phyloP scores from a whole-genome alignment of 352 stramenopile genomes.

The Plasmopara halstedii region DNA sequence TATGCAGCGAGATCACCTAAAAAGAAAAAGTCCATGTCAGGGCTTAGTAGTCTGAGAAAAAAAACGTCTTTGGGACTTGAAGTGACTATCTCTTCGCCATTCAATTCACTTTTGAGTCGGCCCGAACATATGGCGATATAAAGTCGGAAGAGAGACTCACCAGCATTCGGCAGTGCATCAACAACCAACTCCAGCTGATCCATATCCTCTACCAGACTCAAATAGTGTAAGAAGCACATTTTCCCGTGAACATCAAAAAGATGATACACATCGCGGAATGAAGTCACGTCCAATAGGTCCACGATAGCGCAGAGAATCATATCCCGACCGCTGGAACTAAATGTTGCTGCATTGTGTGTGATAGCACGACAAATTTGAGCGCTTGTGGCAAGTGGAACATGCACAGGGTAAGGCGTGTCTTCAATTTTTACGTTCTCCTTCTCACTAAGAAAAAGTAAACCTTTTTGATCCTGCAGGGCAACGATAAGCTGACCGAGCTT shows the following conservation, averaged over 20 bases:
- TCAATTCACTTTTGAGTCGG: constrained; percentile 9
- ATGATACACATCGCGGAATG: constrained; percentile 60
- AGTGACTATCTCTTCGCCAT: not conserved
- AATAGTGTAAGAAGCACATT: constrained; percentile 50
- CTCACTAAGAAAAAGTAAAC: constrained; percentile 2
- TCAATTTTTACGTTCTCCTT: constrained; percentile 2
- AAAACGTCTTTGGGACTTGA: constrained; percentile 42
- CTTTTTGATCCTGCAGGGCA: constrained; percentile 19
- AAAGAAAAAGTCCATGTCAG: constrained; percentile 70
- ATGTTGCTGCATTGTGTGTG: constrained; percentile 32
- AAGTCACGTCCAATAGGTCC: constrained; percentile 51
- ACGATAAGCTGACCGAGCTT: constrained; percentile 22
- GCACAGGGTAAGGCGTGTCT: constrained; percentile 44
- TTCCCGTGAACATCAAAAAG: constrained; percentile 53
- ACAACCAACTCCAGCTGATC: constrained; percentile 51
- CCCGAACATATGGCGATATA: constrained; percentile 42
- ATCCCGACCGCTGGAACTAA: constrained; percentile 64
- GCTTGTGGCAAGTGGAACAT: constrained; percentile 48
- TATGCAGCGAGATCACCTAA: constrained; percentile 50
- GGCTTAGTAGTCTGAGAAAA: constrained; percentile 43
- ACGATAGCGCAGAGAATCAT: constrained; percentile 69
- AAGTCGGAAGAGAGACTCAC: constrained; percentile 54
- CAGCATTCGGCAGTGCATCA: constrained; percentile 41
- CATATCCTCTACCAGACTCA: constrained; percentile 44
- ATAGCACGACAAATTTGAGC: constrained; percentile 71